Evolutionary conservation across 1,284 basidiomycete genomes (phyloP).

Genomic region (Golubevia pallescens): DNA sequence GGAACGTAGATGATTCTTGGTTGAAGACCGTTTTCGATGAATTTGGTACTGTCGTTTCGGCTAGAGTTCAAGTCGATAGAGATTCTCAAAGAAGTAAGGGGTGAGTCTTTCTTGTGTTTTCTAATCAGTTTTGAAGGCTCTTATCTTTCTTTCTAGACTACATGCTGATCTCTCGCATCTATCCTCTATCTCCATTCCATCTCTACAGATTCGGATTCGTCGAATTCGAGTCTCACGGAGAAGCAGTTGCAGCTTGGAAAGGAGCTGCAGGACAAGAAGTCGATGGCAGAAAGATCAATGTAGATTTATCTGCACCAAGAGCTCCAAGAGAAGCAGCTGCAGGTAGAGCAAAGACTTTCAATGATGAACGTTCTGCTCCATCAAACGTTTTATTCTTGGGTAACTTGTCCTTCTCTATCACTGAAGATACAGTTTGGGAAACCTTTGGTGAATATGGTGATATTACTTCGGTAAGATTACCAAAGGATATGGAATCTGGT

Average conservation of each 20-base stretch:
- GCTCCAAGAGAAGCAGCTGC: slow-evolving; percentile 71
- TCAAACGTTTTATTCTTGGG: slow-evolving; percentile 86
- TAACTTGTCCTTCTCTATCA: slow-evolving; percentile 81
- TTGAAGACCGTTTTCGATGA: slow-evolving; percentile 86
- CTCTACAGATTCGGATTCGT: slow-evolving; percentile 81
- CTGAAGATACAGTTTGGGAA: slow-evolving; percentile 88
- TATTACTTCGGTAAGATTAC: slow-evolving; percentile 85
- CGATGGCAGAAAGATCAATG: slow-evolving; percentile 85
- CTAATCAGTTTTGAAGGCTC: neutral
- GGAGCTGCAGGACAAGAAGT: slow-evolving; percentile 85
- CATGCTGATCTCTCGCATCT: slow-evolving; percentile 76
- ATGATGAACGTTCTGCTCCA: slow-evolving; percentile 70
- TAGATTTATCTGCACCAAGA: slow-evolving; percentile 78
- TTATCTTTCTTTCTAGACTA: neutral
- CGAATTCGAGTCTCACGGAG: slow-evolving; percentile 72
- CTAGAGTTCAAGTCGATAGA: slow-evolving; percentile 89
- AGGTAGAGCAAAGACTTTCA: slow-evolving; percentile 72
- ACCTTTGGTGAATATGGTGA: slow-evolving; percentile 88
- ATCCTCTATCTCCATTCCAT: neutral
- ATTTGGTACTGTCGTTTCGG: slow-evolving; percentile 85
- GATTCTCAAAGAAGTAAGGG: slow-evolving; percentile 68
- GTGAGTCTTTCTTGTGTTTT: slow-evolving; percentile 5
- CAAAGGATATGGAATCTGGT: slow-evolving; percentile 90
- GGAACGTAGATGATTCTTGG: slow-evolving; percentile 98
- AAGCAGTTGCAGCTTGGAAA: slow-evolving; percentile 70